Conservation (phyloP, 345 rosid species). For the Laguncularia racemosa region DNA sequence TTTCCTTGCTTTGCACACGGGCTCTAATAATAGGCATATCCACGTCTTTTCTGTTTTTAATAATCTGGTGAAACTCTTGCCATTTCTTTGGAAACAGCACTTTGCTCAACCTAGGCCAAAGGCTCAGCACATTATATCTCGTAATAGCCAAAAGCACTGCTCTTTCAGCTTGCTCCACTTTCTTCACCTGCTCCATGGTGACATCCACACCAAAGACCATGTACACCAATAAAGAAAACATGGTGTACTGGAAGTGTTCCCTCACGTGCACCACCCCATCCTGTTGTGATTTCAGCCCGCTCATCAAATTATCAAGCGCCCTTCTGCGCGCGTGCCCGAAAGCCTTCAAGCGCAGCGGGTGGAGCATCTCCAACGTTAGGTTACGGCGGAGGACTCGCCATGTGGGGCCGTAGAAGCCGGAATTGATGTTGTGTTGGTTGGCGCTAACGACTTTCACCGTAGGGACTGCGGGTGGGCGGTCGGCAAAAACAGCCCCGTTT, state of each 20-base stretch:
- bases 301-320: not conserved
- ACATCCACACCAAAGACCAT: conserved; percentile 9
- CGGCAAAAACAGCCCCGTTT: not conserved
- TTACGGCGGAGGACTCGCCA: conserved; percentile 8
- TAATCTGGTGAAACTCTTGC: too few species aligned
- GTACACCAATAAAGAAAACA: conserved; percentile 6
- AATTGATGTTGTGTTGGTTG: conserved; percentile 7
- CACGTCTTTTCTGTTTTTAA: too few species aligned
- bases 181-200: conserved; percentile 1
- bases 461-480: conserved; percentile 1
- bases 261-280: not conserved
- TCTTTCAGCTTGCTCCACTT: not conserved
- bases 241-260: conserved; percentile 5
- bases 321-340: not conserved
- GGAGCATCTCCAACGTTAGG: conserved; percentile 9
- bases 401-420: conserved; percentile 8
- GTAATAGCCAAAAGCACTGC: not conserved
- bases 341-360: conserved; percentile 4
- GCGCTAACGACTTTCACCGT: not conserved
- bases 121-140: not conserved
- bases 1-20: too few species aligned
- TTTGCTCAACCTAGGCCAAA: not conserved
- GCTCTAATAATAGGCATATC: too few species aligned
- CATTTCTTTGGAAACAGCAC: too few species aligned
- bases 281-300: not conserved